Evolutionary conservation across 495 filamentous ascomycete genomes (phyloP).

Genomic region (Aspergillus campestris): DNA sequence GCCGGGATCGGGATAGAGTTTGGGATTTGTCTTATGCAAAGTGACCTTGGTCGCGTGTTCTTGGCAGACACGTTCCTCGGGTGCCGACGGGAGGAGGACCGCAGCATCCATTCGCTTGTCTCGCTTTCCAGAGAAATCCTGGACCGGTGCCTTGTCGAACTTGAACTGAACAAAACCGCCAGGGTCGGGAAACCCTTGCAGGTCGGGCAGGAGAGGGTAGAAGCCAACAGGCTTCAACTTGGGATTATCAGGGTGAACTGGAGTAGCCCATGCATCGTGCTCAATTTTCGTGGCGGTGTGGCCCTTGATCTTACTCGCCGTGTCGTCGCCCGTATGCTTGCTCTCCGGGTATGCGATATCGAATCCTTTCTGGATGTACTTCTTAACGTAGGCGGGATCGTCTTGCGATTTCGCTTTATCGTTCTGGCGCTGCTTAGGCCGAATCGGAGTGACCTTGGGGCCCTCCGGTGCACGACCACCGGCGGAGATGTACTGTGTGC

Average conservation of each 20-base stretch:
- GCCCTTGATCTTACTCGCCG: constrained; percentile 42
- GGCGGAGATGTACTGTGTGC: constrained; percentile 91
- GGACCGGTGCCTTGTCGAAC: constrained; percentile 73
- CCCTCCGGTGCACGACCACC: constrained; percentile 39
- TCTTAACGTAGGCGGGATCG: constrained; percentile 73
- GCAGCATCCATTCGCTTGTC: constrained; percentile 76
- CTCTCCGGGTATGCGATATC: constrained; percentile 66
- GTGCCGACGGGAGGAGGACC: constrained; percentile 60
- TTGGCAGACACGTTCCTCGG: constrained; percentile 35
- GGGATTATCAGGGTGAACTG: constrained; percentile 77
- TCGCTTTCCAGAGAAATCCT: constrained; percentile 46
- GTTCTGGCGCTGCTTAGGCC: constrained; percentile 32
- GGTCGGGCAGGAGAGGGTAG: constrained; percentile 77
- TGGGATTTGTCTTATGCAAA: constrained; percentile 55
- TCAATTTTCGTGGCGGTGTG: constrained; percentile 50
- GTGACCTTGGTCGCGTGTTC: constrained; percentile 45
- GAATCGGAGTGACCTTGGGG: constrained; percentile 30
- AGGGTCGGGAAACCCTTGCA: constrained; percentile 79
- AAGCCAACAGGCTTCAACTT: constrained; percentile 68
- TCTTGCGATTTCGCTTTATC: constrained; percentile 51
- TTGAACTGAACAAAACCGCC: constrained; percentile 84
- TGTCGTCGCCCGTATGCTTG: constrained; percentile 47
- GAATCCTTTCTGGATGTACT: constrained; percentile 77
- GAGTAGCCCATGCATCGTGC: constrained; percentile 58
- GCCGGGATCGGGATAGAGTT: constrained; percentile 49